phyloP scores from a whole-genome alignment of 2,329 filamentous ascomycete genomes.

The Ophiostoma australiae region DNA sequence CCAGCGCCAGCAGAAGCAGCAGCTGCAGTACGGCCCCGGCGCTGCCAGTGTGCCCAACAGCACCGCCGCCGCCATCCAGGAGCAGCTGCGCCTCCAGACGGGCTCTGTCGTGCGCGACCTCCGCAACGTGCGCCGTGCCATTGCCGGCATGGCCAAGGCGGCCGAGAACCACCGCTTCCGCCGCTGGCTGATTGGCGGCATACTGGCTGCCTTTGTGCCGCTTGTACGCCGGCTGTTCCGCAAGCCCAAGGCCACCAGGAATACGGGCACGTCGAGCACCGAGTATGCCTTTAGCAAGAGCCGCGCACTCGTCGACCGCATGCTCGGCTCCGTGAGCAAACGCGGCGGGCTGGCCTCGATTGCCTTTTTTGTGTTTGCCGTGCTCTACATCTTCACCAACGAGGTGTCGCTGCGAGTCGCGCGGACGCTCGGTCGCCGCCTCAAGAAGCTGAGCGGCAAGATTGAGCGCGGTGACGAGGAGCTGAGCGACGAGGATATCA shows the following conservation, averaged over 20 bases:
- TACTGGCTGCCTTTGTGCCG: slow-evolving; percentile 51
- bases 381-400: slow-evolving; percentile 55
- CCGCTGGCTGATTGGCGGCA: slow-evolving; percentile 48
- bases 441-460: slow-evolving; percentile 45
- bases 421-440: slow-evolving; percentile 46
- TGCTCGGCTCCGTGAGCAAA: slow-evolving; percentile 43
- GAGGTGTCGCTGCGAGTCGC: slow-evolving; percentile 54
- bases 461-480: slow-evolving; percentile 46
- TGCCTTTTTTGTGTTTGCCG: slow-evolving; percentile 52
- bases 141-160: slow-evolving; percentile 41
- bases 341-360: slow-evolving; percentile 45
- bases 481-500: slow-evolving; percentile 46
- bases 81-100: slow-evolving; percentile 42
- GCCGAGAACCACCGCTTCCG: slow-evolving; percentile 50
- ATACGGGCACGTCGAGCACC: slow-evolving; percentile 39
- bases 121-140: slow-evolving; percentile 41
- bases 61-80: slow-evolving; percentile 39
- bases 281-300: slow-evolving; percentile 54
- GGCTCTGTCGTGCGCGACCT: slow-evolving; percentile 43
- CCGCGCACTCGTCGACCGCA: slow-evolving; percentile 47
- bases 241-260: slow-evolving; percentile 37
- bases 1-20: slow-evolving; percentile 32
- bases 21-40: slow-evolving; percentile 28
- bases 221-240: slow-evolving; percentile 49
- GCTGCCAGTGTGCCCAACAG: slow-evolving; percentile 31